Evolutionary conservation across 1,139 yeast species (phyloP).

Genomic region (Nakaseomyces uthaithaninus): DNA sequence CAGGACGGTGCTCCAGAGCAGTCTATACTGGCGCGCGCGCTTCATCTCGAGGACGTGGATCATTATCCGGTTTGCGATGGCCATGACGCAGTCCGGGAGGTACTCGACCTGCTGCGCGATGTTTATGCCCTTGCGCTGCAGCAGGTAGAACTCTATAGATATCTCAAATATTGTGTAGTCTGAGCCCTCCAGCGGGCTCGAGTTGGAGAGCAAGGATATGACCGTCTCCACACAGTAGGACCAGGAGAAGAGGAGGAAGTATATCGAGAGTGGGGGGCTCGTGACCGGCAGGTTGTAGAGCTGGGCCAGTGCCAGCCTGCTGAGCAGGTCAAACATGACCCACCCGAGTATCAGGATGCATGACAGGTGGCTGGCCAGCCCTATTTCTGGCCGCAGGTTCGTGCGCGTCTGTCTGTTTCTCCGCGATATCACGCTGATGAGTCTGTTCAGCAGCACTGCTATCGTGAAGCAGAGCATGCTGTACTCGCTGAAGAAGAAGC

Average conservation of each 20-base stretch:
- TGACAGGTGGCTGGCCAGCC: neutral
- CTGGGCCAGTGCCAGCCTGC: neutral
- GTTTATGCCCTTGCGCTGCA: conserved; percentile 10
- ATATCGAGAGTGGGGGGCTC: neutral
- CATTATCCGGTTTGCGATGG: conserved; percentile 20
- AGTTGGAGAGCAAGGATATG: conserved; percentile 20
- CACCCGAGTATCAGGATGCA: neutral
- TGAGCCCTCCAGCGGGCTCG: conserved; percentile 22
- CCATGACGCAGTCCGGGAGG: conserved; percentile 23
- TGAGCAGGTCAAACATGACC: conserved; percentile 3
- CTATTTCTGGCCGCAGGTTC: conserved; percentile 2
- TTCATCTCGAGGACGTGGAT: conserved; percentile 27
- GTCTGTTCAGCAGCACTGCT: conserved; percentile 20
- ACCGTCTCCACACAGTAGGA: conserved; percentile 28
- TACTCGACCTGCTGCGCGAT: conserved; percentile 10
- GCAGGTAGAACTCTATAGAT: conserved; percentile 21
- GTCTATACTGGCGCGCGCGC: conserved; percentile 17
- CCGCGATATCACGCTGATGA: conserved; percentile 15
- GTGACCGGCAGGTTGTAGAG: neutral
- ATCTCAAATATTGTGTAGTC: conserved; percentile 28
- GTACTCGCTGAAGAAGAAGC: conserved; percentile 20
- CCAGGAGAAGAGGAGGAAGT: conserved; percentile 18
- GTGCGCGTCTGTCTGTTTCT: neutral
- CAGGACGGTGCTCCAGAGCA: conserved; percentile 20
- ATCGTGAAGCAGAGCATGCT: conserved; percentile 20